Base-by-base conservation (phyloP, 2,329 filamentous ascomycete species). In the Aaosphaeria pasadenensis region DNA sequence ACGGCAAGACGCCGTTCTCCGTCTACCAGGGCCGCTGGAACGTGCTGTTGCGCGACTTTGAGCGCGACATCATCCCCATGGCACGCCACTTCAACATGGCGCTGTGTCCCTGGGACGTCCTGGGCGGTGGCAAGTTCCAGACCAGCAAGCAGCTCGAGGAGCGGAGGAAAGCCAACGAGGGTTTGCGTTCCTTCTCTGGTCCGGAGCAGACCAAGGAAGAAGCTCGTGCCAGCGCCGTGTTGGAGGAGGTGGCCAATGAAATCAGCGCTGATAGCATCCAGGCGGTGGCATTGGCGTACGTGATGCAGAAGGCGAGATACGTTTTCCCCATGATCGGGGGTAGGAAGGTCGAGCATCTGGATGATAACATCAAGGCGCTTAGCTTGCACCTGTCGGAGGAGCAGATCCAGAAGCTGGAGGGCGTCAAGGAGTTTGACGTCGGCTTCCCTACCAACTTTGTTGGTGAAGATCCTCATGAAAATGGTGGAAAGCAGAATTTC, bases 321-420 rank as follows among this genome's bases (percentile, higher is more conserved):
- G 83, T 89, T 17, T 88, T 87, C 60, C 87, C 87, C 1, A 82
- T 89, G 38, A 74, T 89, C 7, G 86, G 86, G 11, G 83, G 84
- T 1, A 77, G 85, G 11, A 88, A 83, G 56, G 65, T 87, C 11
- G 81, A 85, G 42, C 86, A 89, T 60, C 71, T 90, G 42, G 79
- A 83, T 60, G 77, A 76, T 50, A 89, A 88, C 58, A 85, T 89
- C 52, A 79, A 85, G 60, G 83, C 84, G 0, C 73, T 90, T 39
- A 75, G 73, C 1, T 71, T 89, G 41, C 71, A 77, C 46, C 71
- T 90, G 38, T 78, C 71, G 0, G 64, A 74, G 0, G 75, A 84
- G 48, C 84, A 90, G 40, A 79, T 90, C 29, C 69, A 80, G 43
- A 78, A 83, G 56, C 82, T 89, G 48, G 86, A 89, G 51, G 71